Evolutionary conservation across 495 filamentous ascomycete species (phyloP).

Genomic region (Tirmania nivea): DNA sequence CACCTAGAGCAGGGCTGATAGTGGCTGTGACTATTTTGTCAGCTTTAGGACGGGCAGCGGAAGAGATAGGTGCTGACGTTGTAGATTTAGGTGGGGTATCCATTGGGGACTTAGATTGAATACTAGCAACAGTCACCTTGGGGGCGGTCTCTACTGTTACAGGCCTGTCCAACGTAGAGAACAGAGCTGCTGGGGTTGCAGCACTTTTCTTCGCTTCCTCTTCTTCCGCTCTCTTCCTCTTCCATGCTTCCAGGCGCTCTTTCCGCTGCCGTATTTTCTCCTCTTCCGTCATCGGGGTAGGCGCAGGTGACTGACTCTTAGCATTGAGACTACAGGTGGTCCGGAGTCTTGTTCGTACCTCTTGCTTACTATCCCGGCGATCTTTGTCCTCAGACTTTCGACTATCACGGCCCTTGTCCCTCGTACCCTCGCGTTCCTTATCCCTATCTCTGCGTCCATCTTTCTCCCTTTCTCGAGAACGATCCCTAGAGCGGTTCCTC

Average conservation of each 20-base stretch:
- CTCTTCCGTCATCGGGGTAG: constrained; percentile 42
- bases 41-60: constrained; percentile 28
- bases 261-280: constrained; percentile 68
- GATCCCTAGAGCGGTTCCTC: constrained; percentile 37
- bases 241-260: constrained; percentile 78
- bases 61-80: constrained; percentile 27
- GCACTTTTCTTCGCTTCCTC: constrained; percentile 55
- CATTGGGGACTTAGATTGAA: constrained; percentile 32
- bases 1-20: constrained; percentile 28
- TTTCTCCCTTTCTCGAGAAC: constrained; percentile 40
- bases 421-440: constrained; percentile 20
- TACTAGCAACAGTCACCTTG: constrained; percentile 19
- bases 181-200: constrained; percentile 31
- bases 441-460: constrained; percentile 31
- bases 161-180: constrained; percentile 31
- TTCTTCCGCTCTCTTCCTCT: constrained; percentile 62
- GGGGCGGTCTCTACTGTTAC: constrained; percentile 32
- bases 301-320: constrained; percentile 37
- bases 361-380: constrained; percentile 46
- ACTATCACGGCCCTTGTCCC: constrained; percentile 61
- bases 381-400: constrained; percentile 46
- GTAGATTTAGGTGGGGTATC: constrained; percentile 37
- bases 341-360: constrained; percentile 29
- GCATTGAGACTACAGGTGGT: no score
- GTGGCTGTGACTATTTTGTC: constrained; percentile 30